Evolutionary conservation across 2,329 filamentous ascomycete genomes (phyloP), one percentile per base, ranked within the genome.

Genomic region (Trichoderma hamatum): DNA sequence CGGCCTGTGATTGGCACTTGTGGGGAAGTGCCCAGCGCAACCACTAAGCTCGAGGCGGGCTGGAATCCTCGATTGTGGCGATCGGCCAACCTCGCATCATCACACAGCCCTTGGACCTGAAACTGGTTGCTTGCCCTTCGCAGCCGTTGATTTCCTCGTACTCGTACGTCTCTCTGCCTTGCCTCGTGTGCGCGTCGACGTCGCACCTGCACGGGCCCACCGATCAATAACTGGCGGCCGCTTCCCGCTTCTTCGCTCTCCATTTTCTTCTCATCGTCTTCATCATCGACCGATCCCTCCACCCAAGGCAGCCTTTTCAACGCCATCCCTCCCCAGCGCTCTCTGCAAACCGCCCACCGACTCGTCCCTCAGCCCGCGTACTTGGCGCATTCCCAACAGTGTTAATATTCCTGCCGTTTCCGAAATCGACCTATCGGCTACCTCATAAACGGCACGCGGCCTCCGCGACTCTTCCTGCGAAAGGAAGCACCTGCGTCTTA

Each of bases 31-130:
- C 30, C 54, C 30, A 59, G 39, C 19, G 49, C 49, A 52, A 64
- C 51, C 30, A n/a, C 24, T 39, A 28, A 21, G 61, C 24, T 49
- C 21, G 32, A 51, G 32, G 43, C 61, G 28, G 54, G 63, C 52
- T 49, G 36, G 63, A 58, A 66, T 49, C 28, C 36, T 21, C 10
- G 36, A 16, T 19, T 58, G 52, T 55, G 63, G 21, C 54, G 7
- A 66, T 58, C 54, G 49, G 64, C 43, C 67, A 69, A 60, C 67
- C 46, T 69, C 61, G 13, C 67, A 65, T 69, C 67, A 64, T 51
- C 60, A 67, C 26, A 36, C 63, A 34, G 49, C 60, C 56, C 54
- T 54, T 34, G 32, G 49, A 56, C 62, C 62, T 65, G 39, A 58
- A 58, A 26, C 54, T 58, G 28, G n/a, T 30, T 60, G 58, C 19